phyloP scores from a whole-genome alignment of 306 rosid genomes.

The Gillenia trifoliata region DNA sequence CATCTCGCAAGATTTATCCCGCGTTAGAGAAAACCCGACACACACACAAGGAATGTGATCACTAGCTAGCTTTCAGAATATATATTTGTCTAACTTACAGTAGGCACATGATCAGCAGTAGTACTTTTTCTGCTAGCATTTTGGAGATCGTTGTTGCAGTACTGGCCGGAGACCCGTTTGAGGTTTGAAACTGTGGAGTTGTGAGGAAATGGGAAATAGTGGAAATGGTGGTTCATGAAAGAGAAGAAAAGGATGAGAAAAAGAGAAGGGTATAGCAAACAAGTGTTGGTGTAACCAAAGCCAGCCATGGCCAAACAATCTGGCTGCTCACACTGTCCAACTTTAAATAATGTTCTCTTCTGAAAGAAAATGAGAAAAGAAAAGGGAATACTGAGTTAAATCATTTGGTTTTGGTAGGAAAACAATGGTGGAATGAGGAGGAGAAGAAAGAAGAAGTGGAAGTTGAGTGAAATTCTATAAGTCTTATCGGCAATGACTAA shows the following conservation, averaged over 20 bases:
- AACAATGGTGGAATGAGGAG: neutral
- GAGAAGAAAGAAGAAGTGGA: neutral
- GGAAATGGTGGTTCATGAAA: constrained; percentile 15
- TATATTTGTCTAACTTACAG: neutral
- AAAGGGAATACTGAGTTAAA: neutral
- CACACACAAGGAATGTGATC: constrained; percentile 2
- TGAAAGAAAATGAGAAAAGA: neutral
- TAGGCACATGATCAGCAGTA: neutral
- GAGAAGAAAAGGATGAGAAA: constrained; percentile 33
- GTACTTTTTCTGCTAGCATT: neutral
- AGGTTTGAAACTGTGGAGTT: neutral
- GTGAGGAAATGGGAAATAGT: constrained; percentile 1
- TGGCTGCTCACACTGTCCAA: neutral
- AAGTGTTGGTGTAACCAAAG: neutral
- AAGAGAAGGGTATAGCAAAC: constrained; percentile 18
- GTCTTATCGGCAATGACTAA: neutral
- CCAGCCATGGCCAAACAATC: constrained; percentile 25
- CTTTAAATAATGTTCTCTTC: neutral
- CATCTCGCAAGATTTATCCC: too few relatives aligned
- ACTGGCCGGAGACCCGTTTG: neutral
- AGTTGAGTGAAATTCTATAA: neutral
- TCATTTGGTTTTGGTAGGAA: neutral
- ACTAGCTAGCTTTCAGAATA: neutral
- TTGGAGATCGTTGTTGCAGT: neutral
- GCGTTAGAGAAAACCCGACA: neutral